A percentile compares a stretch with the other conserved stretches of the same genome.
Conservation (phyloP, 768 basidiomycete species). For the Hemileccinum impolitum region DNA sequence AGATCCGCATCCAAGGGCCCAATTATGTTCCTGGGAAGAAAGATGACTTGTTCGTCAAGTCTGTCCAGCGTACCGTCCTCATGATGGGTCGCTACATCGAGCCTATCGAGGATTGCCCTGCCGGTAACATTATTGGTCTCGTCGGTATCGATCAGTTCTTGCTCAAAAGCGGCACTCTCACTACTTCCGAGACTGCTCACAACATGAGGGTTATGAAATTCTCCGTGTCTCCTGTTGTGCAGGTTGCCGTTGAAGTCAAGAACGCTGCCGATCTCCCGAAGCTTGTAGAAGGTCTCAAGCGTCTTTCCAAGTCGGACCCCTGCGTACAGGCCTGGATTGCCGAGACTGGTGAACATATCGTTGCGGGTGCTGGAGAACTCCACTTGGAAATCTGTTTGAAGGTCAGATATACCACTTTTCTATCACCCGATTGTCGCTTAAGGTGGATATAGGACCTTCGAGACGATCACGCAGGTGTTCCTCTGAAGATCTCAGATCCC, state of each 20-base stretch:
- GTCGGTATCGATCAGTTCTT: constrained; percentile 99
- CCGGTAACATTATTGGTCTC: constrained; percentile 98
- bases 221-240: constrained; percentile 99
- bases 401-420: constrained; percentile 38
- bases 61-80: constrained; percentile 96
- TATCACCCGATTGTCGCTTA: background rate
- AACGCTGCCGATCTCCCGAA: constrained; percentile 99
- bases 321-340: constrained; percentile 95
- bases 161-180: constrained; percentile 98
- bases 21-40: constrained; percentile 99
- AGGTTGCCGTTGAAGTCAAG: constrained; percentile 99
- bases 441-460: constrained; percentile 75
- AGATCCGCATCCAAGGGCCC: constrained; percentile 98
- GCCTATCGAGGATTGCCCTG: constrained; percentile 98
- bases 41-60: constrained; percentile 96
- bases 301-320: constrained; percentile 99
- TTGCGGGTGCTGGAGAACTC: constrained; percentile 98
- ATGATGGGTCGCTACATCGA: constrained; percentile 99
- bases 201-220: constrained; percentile 99
- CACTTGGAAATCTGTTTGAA: constrained; percentile 99
- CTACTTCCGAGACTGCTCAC: constrained; percentile 96
- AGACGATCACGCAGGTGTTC: constrained; percentile 99
- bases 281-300: constrained; percentile 99
- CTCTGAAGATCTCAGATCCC: constrained; percentile 96
- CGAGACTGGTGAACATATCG: constrained; percentile 96